A percentile compares a stretch with the other conserved stretches of the same genome.
Conservation (phyloP, 208 protist species). For the Leishmania arabica region DNA sequence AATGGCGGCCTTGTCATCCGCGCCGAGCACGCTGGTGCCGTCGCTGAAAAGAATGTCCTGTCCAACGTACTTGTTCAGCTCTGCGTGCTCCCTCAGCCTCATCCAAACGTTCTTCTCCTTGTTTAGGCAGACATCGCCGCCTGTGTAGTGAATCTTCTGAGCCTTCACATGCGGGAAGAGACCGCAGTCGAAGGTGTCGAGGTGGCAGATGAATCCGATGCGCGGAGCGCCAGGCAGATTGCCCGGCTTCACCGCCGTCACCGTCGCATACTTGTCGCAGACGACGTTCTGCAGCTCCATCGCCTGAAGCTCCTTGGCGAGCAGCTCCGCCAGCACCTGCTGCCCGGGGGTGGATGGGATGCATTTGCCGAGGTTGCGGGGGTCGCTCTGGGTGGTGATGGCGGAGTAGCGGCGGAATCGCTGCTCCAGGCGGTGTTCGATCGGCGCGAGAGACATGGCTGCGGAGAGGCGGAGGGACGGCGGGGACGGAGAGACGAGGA, state of each 20-base stretch:
- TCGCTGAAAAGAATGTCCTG: conserved; percentile 89
- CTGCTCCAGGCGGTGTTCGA: conserved; percentile 63
- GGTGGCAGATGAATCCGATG: conserved; percentile 86
- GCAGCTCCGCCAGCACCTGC: conserved; percentile 80
- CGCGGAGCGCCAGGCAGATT: conserved; percentile 54
- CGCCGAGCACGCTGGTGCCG: conserved; percentile 87
- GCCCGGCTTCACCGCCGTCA: conserved; percentile 79
- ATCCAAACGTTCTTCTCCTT: conserved; percentile 70
- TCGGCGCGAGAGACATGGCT: conserved; percentile 25
- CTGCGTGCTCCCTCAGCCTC: conserved; percentile 64
- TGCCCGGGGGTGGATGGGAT: conserved; percentile 79
- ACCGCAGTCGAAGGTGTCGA: conserved; percentile 84
- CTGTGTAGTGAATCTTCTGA: conserved; percentile 68
- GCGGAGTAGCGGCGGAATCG: conserved; percentile 84
- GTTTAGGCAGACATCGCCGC: conserved; percentile 82
- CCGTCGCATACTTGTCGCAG: conserved; percentile 74
- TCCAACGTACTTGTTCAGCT: conserved; percentile 67
- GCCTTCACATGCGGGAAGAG: conserved; percentile 73
- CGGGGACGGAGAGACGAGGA: neutral
- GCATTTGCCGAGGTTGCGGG: conserved; percentile 54
- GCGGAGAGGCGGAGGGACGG: neutral
- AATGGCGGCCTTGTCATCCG: conserved; percentile 87
- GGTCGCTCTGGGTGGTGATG: conserved; percentile 73
- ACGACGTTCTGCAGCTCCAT: conserved; percentile 49
- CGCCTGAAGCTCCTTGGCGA: conserved; percentile 65